Conservation (phyloP, 352 stramenopile genomes). For the Globisporangium spiculum region DNA sequence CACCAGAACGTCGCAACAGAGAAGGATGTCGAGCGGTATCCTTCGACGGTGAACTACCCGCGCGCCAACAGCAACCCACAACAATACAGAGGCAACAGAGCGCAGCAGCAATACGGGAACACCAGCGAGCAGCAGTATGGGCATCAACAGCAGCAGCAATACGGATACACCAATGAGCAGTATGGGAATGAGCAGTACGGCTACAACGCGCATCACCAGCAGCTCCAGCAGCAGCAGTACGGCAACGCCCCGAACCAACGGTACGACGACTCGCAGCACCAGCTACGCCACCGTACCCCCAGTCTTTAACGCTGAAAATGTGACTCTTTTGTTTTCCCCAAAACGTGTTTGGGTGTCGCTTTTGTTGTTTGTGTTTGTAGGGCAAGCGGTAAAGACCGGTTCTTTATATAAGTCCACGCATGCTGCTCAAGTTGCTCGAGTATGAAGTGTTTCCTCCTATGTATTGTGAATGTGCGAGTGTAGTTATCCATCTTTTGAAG, state of each 20-base stretch:
- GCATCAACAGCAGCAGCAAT: constrained; percentile 14
- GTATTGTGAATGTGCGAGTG: background rate
- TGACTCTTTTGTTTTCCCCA: background rate
- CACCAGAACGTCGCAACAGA: constrained; percentile 25
- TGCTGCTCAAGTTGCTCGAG: background rate
- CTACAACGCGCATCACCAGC: constrained; percentile 12
- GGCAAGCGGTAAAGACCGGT: constrained; percentile 7
- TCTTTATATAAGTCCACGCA: constrained; percentile 2
- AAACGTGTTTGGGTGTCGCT: background rate
- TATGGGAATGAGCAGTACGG: constrained; percentile 12
- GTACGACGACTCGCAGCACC: constrained; percentile 9
- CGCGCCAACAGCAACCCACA: constrained; percentile 7
- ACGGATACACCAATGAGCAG: constrained; percentile 22
- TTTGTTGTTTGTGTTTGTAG: background rate
- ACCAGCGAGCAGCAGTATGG: constrained; percentile 13
- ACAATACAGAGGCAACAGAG: background rate
- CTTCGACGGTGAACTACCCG: background rate
- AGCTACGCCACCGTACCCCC: background rate
- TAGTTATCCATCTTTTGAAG: background rate
- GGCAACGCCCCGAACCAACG: constrained; percentile 12
- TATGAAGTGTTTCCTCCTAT: background rate
- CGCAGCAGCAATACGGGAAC: constrained; percentile 25
- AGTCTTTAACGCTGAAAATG: constrained; percentile 3
- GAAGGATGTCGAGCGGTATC: constrained; percentile 22
- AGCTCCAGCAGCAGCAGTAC: constrained; percentile 15